Evolutionary conservation across 345 rosid genomes (phyloP), one percentile per base, ranked within the genome.

Genomic region (Angophora floribunda): DNA sequence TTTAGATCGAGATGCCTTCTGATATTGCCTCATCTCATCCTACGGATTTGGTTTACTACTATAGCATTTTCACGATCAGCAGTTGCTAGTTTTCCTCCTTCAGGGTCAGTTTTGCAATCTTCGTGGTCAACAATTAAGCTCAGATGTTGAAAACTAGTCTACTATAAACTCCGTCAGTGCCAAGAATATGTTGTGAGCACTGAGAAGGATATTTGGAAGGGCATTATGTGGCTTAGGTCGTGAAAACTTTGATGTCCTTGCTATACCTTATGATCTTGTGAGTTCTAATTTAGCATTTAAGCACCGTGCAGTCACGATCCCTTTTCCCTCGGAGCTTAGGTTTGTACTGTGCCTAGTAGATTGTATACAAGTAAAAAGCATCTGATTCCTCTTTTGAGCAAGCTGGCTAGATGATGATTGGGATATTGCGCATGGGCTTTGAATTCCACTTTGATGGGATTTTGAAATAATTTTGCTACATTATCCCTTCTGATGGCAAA

Each of bases 351-450:
- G 80, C 22, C 57, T 52, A 17, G 9, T 4, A 52, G 22, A 32
- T 32, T 16, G 80, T 17, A 45, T 32, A 16, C 80, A 4, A 65
- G 12, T 70, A 32, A 36, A 45, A 70, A 70, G 24, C 24, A 0
- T 36, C 4, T 1, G 44, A 32, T 67, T 67, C 45, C 45, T 4
- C 4, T 41, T 85, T 85, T 4, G 36, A 16, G 55, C 2, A 9
- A 9, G 32, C 53, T 75, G 79, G 28, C 86, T 65, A 55, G 59
- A 47, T 91, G 88, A 87, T 90, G 86, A 51, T 24, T 51, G 21
- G 32, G 85, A 85, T 10, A 52, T 87, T 90, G 90, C 88, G 52
- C 87, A 91, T 55, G 87, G 89, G 86, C 87, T 80, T 88, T 89
- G 86, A 87, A 86, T 45, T 87, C 87, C 86, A 61, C 28, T 45